Evolutionary conservation across 179 eudicot species (phyloP), one percentile per base, ranked within the genome.

Genomic region (Spinacia oleracea): DNA sequence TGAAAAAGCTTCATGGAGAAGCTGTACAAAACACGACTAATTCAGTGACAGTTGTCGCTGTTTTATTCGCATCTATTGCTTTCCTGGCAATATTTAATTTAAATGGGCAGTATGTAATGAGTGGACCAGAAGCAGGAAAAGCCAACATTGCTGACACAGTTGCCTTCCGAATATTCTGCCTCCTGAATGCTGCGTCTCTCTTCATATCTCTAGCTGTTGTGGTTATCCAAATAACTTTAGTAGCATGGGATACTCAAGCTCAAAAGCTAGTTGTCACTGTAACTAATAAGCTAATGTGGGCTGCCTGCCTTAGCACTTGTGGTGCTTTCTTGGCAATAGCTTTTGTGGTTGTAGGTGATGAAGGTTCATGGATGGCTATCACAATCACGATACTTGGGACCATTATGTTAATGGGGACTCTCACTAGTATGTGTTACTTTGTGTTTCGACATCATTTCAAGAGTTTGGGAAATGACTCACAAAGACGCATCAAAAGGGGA

Each of bases 271-370:
- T 93, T 11, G 97, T 93, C 48, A 89, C 93, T 0, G 88, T 93
- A 0, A 87, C 92, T 56, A 93, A 91, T 84, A 93, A 93, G 91
- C 77, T 91, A 21, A 91, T 91, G 98, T 93, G 98, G 98, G 89
- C 90, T 31, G 98, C 98, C 25, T 89, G 93, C 78, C 83, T 91
- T n/a, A 93, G 93, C 84, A 93, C 97, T 55, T 89, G 93, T 34
- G 98, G 98, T 40, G 94, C 98, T 0, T 93, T 90, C 81, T 66
- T 92, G 62, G 84, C 98, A 1, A 87, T 93, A 60, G 92, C 93
- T 9, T 93, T 89, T 78, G 90, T 88, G 63, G 94, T 91, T 2
- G 94, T 91, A 0, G 98, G 98, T 16, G 89, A 85, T 62, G 78
- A 83, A 58, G 89, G 87, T 63, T 83, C 98, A 4, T 88, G 91